Conservation (phyloP, 2,329 filamentous ascomycete genomes). For the Rosellinia necatrix region DNA sequence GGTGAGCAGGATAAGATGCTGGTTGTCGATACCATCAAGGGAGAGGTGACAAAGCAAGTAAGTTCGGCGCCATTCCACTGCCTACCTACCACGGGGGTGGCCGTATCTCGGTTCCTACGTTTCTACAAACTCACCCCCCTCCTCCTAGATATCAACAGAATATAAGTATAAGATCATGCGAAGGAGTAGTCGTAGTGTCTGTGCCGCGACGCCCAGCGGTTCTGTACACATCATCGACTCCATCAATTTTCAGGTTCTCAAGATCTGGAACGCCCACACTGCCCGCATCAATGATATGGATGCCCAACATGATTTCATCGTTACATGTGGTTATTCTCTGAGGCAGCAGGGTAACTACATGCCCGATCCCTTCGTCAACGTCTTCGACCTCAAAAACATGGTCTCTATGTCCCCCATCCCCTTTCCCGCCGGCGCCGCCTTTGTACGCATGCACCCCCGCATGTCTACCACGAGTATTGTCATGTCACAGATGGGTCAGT, state of each 20-base stretch:
- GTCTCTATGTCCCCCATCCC: slow-evolving; percentile 87
- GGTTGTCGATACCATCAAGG: slow-evolving; percentile 71
- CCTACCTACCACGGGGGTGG: not conserved
- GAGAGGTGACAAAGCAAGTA: slow-evolving; percentile 71
- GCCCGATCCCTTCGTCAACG: slow-evolving; percentile 90
- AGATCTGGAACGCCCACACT: slow-evolving; percentile 88
- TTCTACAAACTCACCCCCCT: not conserved
- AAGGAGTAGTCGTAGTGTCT: slow-evolving; percentile 79
- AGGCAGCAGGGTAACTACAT: slow-evolving; percentile 80
- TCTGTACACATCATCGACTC: slow-evolving; percentile 86
- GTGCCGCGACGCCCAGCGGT: slow-evolving; percentile 83
- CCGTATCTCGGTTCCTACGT: not conserved
- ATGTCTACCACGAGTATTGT: slow-evolving; percentile 96
- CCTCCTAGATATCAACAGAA: slow-evolving; percentile 65
- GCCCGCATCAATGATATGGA: slow-evolving; percentile 96
- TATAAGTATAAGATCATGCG: slow-evolving; percentile 91
- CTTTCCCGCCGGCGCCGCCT: slow-evolving; percentile 89
- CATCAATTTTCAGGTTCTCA: slow-evolving; percentile 75
- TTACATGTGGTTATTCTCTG: slow-evolving; percentile 91
- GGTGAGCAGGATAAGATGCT: slow-evolving; percentile 89
- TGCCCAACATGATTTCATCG: slow-evolving; percentile 89
- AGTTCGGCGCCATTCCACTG: slow-evolving; percentile 2
- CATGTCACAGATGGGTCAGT: slow-evolving; percentile 86
- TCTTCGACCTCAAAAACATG: slow-evolving; percentile 93
- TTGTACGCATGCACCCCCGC: slow-evolving; percentile 94